Evolutionary conservation across 2,329 filamentous ascomycete species (phyloP), one percentile per base, ranked within the genome.

Genomic region (Ophiobolus disseminans): DNA sequence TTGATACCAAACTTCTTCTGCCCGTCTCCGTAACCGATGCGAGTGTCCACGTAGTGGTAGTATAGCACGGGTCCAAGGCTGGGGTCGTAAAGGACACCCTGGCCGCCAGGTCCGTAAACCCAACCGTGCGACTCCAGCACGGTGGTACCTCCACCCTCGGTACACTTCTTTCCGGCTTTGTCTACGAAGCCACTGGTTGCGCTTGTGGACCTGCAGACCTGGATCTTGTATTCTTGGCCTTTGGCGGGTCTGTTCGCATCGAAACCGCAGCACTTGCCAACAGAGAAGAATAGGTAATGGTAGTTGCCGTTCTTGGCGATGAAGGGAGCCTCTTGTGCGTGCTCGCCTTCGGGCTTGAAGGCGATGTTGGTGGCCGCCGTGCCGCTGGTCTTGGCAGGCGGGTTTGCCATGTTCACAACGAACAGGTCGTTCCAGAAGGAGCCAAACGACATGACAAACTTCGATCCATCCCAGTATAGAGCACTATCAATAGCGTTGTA

Each of bases 401-500:
- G 67, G 45, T 64, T 63, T 23, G 52, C 38, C 68, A 88, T 78
- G 26, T 75, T 64, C 1, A 83, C 82, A 62, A 84, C 82, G 73
- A 83, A 87, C 49, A 89, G 78, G 62, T 85, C 81, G 5, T 74
- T 69, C 85, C 86, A 90, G 78, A 88, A 90, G 10, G 83, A 87
- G 19, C 86, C 87, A 54, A 88, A 90, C 50, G 78, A 83, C 65
- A 84, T 73, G 43, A 79, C 76, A 45, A 79, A 80, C 13, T 76
- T 74, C 40, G 78, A 66, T 2, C 68, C 70, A 20, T 68, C 72
- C 40, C 59, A 60, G 54, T 82, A 73, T 14, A 78, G 60, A 30
- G 74, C 72, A n/a, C 68, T 62, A 41, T 79, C 88, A 60, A 90
- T 80, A 36, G 76, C 76, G 52, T 80, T 79, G 66, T 76, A 79